These are phyloP conservation scores for Xylaria sp. DNA, from an alignment of 2,329 filamentous ascomycete genomes.

Conservation along the genomic window DNA sequence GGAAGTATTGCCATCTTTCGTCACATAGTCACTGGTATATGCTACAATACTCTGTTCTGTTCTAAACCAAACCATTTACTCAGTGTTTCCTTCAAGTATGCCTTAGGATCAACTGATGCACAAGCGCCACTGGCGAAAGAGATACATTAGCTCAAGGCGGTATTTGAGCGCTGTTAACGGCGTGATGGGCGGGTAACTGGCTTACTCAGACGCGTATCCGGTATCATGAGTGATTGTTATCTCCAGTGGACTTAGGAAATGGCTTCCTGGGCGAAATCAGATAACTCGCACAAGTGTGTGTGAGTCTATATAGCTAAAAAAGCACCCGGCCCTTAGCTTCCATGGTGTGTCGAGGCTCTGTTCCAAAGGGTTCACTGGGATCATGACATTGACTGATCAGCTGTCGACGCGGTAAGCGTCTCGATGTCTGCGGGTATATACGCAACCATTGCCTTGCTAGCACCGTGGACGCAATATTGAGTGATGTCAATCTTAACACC, in stretches of 20 bases:
- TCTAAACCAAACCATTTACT: neutral
- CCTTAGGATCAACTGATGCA: neutral
- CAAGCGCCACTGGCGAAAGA: neutral
- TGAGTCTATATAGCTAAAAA: neutral
- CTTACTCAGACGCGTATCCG: neutral
- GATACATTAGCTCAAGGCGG: neutral
- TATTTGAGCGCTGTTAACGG: neutral
- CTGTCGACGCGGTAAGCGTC: conserved; percentile 2
- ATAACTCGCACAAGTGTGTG: neutral
- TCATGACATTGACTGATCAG: conserved; percentile 25
- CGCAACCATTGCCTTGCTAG: conserved; percentile 83
- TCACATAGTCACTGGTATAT: neutral
- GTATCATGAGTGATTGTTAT: neutral
- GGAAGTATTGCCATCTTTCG: neutral
- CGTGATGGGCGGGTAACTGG: neutral
- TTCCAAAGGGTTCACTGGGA: neutral
- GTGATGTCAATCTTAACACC: conserved; percentile 73
- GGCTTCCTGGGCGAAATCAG: too few species aligned
- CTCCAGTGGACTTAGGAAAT: neutral
- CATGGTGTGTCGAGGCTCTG: neutral
- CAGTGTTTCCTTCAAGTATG: neutral
- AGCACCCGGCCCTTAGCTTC: neutral
- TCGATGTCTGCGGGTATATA: conserved; percentile 60
- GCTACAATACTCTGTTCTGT: neutral
- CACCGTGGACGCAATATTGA: conserved; percentile 92